These are phyloP conservation scores for Symbiodinium pilosum DNA, from an alignment of 73 alveolate species.

Conservation along the genomic window DNA sequence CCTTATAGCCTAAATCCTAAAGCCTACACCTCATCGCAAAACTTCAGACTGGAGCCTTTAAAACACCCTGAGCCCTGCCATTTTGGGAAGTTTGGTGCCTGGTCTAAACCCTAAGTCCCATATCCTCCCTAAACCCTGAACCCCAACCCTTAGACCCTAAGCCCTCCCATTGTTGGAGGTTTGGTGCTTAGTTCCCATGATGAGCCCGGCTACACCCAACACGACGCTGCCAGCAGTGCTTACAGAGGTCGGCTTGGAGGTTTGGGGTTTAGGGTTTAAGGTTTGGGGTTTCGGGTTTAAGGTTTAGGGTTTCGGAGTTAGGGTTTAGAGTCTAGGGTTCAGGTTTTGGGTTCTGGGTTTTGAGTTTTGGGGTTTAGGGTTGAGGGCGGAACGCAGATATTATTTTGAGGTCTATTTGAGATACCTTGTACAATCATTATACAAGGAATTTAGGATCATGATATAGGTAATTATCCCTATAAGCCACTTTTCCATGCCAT, in stretches of 20 bases:
- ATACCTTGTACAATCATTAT: too few species aligned
- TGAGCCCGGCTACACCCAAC: neutral
- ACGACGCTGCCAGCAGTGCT: neutral
- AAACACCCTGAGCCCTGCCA: neutral
- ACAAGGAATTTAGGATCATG: too few species aligned
- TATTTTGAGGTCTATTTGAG: too few species aligned
- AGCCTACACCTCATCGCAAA: too few species aligned
- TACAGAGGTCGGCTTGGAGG: slow-evolving; percentile 1
- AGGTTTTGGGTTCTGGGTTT: too few species aligned
- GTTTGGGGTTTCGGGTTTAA: neutral
- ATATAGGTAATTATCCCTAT: too few species aligned
- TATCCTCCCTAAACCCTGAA: neutral
- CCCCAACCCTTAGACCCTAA: neutral
- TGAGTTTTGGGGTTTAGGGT: too few species aligned
- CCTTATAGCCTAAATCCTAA: too few species aligned
- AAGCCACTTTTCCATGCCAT: too few species aligned
- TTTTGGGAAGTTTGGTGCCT: neutral
- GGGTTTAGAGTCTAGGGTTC: neutral
- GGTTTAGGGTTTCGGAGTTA: neutral
- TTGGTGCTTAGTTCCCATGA: neutral
- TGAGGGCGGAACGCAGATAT: too few species aligned
- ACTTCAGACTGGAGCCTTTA: too few species aligned
- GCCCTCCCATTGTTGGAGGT: neutral
- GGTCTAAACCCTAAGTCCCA: neutral
- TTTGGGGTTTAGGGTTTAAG: neutral